These are phyloP conservation scores for Gryganskiella cystojenkinii DNA, from an alignment of 192 early-diverging fungal genomes.

Conservation along the genomic window DNA sequence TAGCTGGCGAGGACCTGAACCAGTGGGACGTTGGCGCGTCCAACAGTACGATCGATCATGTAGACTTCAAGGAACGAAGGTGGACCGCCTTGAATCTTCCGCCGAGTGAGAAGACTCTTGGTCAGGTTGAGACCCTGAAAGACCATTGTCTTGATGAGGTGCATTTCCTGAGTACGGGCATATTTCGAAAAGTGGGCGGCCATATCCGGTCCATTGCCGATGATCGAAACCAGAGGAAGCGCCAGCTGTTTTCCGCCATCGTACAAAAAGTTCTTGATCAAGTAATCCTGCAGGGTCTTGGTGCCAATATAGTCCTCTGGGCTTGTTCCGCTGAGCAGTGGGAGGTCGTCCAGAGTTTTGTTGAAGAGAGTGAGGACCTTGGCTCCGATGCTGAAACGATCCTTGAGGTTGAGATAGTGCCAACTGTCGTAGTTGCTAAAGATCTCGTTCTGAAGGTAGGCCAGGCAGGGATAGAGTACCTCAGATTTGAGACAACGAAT, in stretches of 20 bases:
- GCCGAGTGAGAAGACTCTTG: conserved; percentile 47
- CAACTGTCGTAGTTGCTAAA: conserved; percentile 56
- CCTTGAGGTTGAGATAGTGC: conserved; percentile 50
- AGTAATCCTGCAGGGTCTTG: conserved; percentile 45
- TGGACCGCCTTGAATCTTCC: conserved; percentile 38
- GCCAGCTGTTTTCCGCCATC: conserved; percentile 61
- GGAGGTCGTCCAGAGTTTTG: conserved; percentile 35
- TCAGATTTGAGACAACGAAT: conserved; percentile 37
- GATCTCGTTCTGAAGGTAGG: conserved; percentile 47
- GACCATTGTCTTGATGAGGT: conserved; percentile 34
- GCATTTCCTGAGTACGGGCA: conserved; percentile 12
- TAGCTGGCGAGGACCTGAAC: conserved; percentile 52
- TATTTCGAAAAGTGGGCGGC: conserved; percentile 47
- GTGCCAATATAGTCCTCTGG: conserved; percentile 8
- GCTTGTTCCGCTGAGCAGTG: conserved; percentile 17
- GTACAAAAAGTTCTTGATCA: conserved; percentile 57
- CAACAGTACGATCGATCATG: conserved; percentile 57
- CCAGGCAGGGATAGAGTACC: conserved; percentile 48
- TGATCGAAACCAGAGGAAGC: conserved; percentile 55
- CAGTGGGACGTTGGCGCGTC: conserved; percentile 46
- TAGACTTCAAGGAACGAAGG: conserved; percentile 55
- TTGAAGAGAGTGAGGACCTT: conserved; percentile 51
- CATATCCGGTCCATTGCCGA: conserved; percentile 53
- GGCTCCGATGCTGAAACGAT: conserved; percentile 44
- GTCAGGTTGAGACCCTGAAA: conserved; percentile 54